Conservation (phyloP, 2,329 filamentous ascomycete species). For the Aureobasidium zeae region DNA sequence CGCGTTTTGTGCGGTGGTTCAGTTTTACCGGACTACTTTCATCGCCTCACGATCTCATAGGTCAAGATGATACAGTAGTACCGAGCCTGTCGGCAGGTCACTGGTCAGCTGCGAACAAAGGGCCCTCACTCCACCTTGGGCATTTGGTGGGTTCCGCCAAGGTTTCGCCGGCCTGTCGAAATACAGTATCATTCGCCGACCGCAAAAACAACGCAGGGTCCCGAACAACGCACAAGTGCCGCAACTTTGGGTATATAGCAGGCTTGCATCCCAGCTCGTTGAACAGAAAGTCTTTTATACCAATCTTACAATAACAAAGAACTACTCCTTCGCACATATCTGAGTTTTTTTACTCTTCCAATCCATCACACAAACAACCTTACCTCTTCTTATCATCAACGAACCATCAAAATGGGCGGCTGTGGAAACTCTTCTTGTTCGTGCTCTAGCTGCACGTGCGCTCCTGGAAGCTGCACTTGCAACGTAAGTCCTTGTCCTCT, state of each 20-base stretch:
- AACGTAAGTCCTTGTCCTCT: no score
- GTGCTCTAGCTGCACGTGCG: conserved; percentile 14
- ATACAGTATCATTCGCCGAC: not conserved
- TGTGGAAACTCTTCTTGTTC: conserved; percentile 15
- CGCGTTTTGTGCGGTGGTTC: not conserved
- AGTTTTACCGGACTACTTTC: not conserved
- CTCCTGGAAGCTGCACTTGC: conserved; percentile 15
- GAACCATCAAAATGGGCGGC: conserved; percentile 9
- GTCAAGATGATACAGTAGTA: not conserved
- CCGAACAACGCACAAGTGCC: conserved; percentile 7
- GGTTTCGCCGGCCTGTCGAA: not conserved
- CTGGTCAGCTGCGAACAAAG: not conserved
- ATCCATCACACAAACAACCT: not conserved
- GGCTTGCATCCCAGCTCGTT: not conserved
- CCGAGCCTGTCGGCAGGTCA: no score
- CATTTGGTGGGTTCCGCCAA: not conserved
- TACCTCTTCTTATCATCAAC: not conserved
- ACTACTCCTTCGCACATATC: not conserved
- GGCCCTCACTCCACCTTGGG: not conserved
- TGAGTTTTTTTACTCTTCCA: not conserved
- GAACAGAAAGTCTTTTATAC: not conserved
- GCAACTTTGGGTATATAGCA: not conserved
- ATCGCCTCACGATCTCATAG: not conserved
- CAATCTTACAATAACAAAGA: not conserved
- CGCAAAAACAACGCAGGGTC: conserved; percentile 11